Base-by-base conservation (phyloP, 1,284 basidiomycete genomes). In the Golubevia pallescens region DNA sequence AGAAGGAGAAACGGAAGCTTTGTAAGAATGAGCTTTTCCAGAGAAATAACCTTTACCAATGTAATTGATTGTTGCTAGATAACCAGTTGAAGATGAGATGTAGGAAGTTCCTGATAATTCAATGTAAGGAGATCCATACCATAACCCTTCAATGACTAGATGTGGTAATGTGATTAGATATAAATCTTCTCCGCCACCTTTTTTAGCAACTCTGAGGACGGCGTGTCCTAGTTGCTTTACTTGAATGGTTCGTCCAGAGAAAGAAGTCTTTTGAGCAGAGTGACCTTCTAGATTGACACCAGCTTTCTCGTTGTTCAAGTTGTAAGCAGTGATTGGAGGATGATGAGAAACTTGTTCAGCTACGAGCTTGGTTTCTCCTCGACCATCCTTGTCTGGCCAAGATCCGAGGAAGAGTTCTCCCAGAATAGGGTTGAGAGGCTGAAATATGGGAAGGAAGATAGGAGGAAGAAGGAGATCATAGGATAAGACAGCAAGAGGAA, bases 191-290 rank as follows among this genome's bases (percentile, higher is more conserved):
- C 78, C 81, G 1, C 90, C 90, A 8, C 87, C 87, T 2, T 90
- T 88, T 21, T 91, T 87, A 64, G 89, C 87, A 65, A 97, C 89
- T 13, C 90, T 92, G 54, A 99, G 88, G 32, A 93, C 87, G 4
- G 95, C 95, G 80, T 99, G 96, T 4, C 96, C 96, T 71, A 97
- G 92, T 87, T 99, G 96, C 87, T 93, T 95, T 62, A 99, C 96
- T 87, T 91, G 86, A 64, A 98, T 97, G 69, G 91, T 91, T 6
- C 89, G 88, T 23, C 88, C 88, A 48, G 88, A 88, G 86, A 90
- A 90, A 21, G 87, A 87, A 5, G 96, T 98, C 90, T 98, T 98
- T 87, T 99, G 96, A 6, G 93, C 96, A 74, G 91, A 95, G 86
- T 97, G 94, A 21, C 96, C 96, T 60, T 91, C 90, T 63, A 97